Percentiles rank a stretch among this genome's conserved stretches.
phyloP scores from a whole-genome alignment of 2,329 filamentous ascomycete genomes.

The Coleophoma crateriformis region DNA sequence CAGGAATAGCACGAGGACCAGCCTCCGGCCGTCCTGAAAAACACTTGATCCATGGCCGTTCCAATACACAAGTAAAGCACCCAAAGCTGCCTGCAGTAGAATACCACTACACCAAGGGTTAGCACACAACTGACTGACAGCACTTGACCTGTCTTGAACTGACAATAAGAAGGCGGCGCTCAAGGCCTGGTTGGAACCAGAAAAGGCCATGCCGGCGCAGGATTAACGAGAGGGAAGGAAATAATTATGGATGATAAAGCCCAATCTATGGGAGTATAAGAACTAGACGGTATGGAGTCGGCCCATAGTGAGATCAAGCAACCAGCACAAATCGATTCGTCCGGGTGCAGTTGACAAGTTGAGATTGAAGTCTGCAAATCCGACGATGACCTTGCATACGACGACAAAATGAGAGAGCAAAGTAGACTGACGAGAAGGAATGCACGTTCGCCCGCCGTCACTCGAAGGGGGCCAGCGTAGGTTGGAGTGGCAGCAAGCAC shows the following conservation, averaged over 20 bases:
- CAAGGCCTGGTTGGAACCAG: constrained; percentile 24
- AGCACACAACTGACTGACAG: not conserved
- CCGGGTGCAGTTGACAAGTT: no score
- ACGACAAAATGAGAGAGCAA: not conserved
- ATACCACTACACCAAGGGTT: constrained; percentile 20
- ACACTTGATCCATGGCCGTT: constrained; percentile 23
- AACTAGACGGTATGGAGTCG: constrained; percentile 15
- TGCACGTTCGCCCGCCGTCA: no score
- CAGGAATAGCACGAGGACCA: constrained; percentile 29
- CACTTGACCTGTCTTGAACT: constrained; percentile 5
- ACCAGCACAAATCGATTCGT: not conserved
- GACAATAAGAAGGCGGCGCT: constrained; percentile 28
- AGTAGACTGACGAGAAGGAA: not conserved
- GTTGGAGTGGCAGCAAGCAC: no score
- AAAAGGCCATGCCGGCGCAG: constrained; percentile 20
- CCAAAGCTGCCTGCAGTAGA: constrained; percentile 24
- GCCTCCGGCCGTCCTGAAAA: constrained; percentile 29
- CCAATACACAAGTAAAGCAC: constrained; percentile 22
- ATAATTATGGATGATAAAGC: constrained; percentile 17
- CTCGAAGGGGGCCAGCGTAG: no score
- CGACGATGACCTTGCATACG: not conserved
- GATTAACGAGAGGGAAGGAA: constrained; percentile 11
- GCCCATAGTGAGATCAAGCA: not conserved
- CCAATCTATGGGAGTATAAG: constrained; percentile 26
- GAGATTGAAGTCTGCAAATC: no score